Conservation (phyloP, 108 stramenopile species). For the Fragilariopsis cylindrus region DNA sequence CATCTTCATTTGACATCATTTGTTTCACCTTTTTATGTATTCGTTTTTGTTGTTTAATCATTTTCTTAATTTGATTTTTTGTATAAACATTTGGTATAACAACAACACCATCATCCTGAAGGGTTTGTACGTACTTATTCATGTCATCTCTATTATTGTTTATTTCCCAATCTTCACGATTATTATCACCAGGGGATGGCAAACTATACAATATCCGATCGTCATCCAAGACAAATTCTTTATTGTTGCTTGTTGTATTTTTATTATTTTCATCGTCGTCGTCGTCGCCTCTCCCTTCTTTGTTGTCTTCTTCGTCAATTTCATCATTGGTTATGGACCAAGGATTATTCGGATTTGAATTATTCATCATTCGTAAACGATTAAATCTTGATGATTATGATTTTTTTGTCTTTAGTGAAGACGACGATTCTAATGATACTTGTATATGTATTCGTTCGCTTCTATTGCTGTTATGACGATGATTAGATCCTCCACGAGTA, state of each 20-base stretch:
- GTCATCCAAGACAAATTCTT: neutral
- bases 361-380: too few relatives aligned
- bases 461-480: too few relatives aligned
- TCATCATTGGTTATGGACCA: too few relatives aligned
- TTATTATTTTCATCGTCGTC: neutral
- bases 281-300: neutral
- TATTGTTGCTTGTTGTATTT: neutral
- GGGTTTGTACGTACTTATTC: neutral
- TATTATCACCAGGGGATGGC: neutral
- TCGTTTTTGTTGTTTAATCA: neutral
- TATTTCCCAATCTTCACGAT: neutral
- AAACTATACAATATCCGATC: constrained; percentile 5
- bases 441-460: too few relatives aligned
- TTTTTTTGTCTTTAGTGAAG: too few relatives aligned
- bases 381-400: too few relatives aligned
- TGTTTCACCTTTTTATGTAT: neutral
- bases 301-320: neutral
- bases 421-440: too few relatives aligned
- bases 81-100: constrained; percentile 2
- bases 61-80: neutral
- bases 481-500: too few relatives aligned
- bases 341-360: too few relatives aligned
- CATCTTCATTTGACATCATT: neutral
- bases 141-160: neutral
- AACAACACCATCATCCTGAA: neutral